Percentiles rank a stretch among this genome's conserved stretches.
Evolutionary conservation across 2,329 filamentous ascomycete genomes (phyloP).

Genomic region (Colletotrichum limetticola): DNA sequence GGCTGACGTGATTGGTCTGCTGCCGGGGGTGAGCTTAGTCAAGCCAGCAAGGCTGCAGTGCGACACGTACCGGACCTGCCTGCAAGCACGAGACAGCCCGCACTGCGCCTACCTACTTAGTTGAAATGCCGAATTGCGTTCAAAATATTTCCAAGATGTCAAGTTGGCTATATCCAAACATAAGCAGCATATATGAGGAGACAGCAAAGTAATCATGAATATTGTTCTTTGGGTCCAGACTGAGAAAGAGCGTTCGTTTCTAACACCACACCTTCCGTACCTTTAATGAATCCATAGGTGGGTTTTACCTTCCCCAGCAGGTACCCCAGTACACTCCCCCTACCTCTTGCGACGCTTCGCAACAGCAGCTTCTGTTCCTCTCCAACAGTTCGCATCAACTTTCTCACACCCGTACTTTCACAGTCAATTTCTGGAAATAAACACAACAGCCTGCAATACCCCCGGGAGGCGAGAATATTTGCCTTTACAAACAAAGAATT

Average conservation of each 20-base stretch:
- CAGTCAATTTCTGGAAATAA: not conserved
- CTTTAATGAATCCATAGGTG: not conserved
- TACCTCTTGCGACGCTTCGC: constrained; percentile 3
- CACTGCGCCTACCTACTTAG: not conserved
- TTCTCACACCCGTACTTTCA: not conserved
- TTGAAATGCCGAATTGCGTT: too few relatives aligned
- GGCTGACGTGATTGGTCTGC: constrained; percentile 21
- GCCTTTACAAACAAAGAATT: not conserved
- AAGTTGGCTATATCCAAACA: too few relatives aligned
- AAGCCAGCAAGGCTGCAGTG: constrained; percentile 35
- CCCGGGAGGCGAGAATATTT: not conserved
- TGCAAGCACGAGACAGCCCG: not conserved
- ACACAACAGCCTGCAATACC: too few relatives aligned
- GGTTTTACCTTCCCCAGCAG: constrained; percentile 1
- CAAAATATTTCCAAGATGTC: too few relatives aligned
- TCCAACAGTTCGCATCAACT: not conserved
- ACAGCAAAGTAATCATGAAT: too few relatives aligned
- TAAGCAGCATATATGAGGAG: too few relatives aligned
- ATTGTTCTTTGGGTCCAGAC: too few relatives aligned
- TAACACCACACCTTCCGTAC: not conserved
- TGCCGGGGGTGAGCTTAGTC: constrained; percentile 26
- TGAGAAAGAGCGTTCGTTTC: not conserved
- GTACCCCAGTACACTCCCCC: not conserved
- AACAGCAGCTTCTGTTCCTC: constrained; percentile 14
- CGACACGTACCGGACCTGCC: constrained; percentile 34